These are phyloP conservation scores for Fraxinus latifolia DNA, from an alignment of 305 asterid genomes.

Conservation along the genomic window DNA sequence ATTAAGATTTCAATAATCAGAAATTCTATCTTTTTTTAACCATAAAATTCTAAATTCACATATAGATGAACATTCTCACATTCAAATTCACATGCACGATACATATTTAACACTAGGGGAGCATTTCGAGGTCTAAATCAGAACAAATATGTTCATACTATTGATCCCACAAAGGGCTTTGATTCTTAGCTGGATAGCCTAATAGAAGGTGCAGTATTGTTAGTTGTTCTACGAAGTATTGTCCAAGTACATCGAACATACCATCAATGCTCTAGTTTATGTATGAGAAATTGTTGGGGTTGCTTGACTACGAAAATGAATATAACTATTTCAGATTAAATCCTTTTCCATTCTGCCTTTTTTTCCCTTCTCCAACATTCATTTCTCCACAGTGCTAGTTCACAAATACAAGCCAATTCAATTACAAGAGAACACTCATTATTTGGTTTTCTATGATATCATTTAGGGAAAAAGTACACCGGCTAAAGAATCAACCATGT, in stretches of 20 bases:
- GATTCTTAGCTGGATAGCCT: not conserved
- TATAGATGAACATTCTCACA: not conserved
- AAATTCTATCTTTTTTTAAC: not conserved
- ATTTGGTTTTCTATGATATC: not conserved
- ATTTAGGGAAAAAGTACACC: not conserved
- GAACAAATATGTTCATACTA: not conserved
- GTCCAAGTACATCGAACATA: not conserved
- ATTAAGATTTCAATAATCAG: not conserved
- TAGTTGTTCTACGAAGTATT: not conserved
- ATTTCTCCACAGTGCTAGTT: not conserved
- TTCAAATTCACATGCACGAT: not conserved
- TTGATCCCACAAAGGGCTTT: not conserved
- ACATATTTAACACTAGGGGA: not conserved
- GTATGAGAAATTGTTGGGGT: not conserved
- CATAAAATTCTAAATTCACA: not conserved
- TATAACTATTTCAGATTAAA: not conserved
- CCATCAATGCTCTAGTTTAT: not conserved
- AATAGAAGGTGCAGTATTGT: not conserved
- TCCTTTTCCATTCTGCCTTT: not conserved
- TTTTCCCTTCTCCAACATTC: not conserved
- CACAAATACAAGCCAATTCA: not conserved
- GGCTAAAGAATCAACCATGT: conserved; percentile 23
- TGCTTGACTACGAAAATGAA: not conserved
- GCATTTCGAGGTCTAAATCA: not conserved
- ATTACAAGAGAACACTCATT: not conserved